A percentile compares a stretch with the other conserved stretches of the same genome.
Conservation (phyloP, 2,329 filamentous ascomycete species). For the Paracamarosporium sp. region DNA sequence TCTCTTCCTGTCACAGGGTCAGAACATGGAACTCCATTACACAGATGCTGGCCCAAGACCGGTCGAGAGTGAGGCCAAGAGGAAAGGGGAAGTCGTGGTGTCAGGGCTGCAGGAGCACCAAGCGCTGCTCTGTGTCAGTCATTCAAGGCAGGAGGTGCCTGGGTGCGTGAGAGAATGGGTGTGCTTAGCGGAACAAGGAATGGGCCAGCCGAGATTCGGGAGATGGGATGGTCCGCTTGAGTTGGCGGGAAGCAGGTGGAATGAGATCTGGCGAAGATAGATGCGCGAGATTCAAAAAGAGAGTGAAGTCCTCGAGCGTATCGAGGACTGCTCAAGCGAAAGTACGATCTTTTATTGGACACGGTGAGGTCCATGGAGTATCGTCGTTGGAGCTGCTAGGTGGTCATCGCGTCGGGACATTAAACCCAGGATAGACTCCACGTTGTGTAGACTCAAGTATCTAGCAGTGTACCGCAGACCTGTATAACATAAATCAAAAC, state of each 20-base stretch:
- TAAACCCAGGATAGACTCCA: too few relatives aligned
- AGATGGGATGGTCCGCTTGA: slow-evolving; percentile 67
- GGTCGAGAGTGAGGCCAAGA: slow-evolving; percentile 51
- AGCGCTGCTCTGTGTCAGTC: slow-evolving; percentile 89
- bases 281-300: not conserved
- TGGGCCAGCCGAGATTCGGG: slow-evolving; percentile 70
- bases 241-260: slow-evolving; percentile 65
- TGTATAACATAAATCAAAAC: too few relatives aligned
- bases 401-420: too few relatives aligned
- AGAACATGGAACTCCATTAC: slow-evolving; percentile 44
- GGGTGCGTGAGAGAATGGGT: slow-evolving; percentile 84
- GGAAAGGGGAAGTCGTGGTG: slow-evolving; percentile 58
- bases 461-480: too few relatives aligned
- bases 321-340: not conserved
- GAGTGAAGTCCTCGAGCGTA: not conserved
- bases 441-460: too few relatives aligned
- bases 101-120: slow-evolving; percentile 72
- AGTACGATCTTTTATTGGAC: too few relatives aligned
- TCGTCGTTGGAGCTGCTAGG: too few relatives aligned
- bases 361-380: too few relatives aligned
- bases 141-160: slow-evolving; percentile 89
- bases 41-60: slow-evolving; percentile 38
- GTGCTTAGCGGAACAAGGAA: slow-evolving; percentile 79
- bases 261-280: slow-evolving; percentile 56
- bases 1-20: slow-evolving; percentile 69